Conservation (phyloP, 2,329 filamentous ascomycete genomes). For the Colletotrichum simmondsii region DNA sequence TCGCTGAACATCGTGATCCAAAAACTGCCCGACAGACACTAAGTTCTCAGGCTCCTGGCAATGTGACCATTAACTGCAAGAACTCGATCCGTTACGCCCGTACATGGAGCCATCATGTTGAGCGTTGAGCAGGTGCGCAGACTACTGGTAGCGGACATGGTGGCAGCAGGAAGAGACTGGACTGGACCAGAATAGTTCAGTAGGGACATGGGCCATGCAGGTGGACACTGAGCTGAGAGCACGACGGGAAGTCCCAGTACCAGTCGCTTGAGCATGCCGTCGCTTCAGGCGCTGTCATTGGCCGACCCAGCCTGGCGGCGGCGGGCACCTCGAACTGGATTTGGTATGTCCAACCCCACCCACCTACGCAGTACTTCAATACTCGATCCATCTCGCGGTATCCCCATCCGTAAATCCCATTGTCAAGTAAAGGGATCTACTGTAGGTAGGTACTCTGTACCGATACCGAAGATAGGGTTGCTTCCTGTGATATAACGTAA, state of each 20-base stretch:
- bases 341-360: background rate
- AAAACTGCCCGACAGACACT: background rate
- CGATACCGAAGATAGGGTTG: too few species aligned
- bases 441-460: too few species aligned
- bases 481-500: too few species aligned
- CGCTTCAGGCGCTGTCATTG: constrained; percentile 13
- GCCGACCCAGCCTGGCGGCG: background rate
- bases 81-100: background rate
- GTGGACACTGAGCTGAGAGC: background rate
- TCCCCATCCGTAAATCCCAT: too few species aligned
- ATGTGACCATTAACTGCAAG: background rate
- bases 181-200: too few species aligned
- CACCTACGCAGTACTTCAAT: too few species aligned
- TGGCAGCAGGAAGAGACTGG: background rate
- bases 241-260: background rate
- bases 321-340: background rate
- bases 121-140: background rate
- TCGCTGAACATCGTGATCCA: background rate
- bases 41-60: background rate
- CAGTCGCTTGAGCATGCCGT: constrained; percentile 31
- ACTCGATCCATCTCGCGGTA: too few species aligned
- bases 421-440: too few species aligned
- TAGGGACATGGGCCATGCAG: background rate
- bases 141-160: background rate
- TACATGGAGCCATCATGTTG: background rate